Conservation (phyloP, 148 eudicot genomes). For the Chenopodium formosanum region DNA sequence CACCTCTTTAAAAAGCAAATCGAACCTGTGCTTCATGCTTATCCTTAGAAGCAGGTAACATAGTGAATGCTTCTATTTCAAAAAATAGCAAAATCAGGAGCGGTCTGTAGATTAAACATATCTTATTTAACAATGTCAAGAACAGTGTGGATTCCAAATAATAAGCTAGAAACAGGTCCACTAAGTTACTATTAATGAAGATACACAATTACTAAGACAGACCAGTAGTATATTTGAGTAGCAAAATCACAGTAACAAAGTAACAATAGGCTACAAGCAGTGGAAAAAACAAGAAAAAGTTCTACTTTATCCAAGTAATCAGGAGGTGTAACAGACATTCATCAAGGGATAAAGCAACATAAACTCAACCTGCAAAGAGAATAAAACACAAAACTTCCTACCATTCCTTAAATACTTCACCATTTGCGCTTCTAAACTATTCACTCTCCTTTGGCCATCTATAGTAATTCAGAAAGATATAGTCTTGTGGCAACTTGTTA, state of each 20-base stretch:
- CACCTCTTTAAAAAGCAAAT: constrained; percentile 78
- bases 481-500: too few relatives aligned
- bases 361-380: not conserved
- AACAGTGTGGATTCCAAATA: too few relatives aligned
- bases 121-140: not conserved
- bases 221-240: not conserved
- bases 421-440: too few relatives aligned
- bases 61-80: constrained; percentile 61
- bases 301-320: not conserved
- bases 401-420: too few relatives aligned
- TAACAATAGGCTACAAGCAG: not conserved
- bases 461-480: too few relatives aligned
- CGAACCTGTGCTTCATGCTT: constrained; percentile 84
- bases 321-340: not conserved
- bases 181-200: not conserved
- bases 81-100: constrained; percentile 61
- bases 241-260: too few relatives aligned
- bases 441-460: too few relatives aligned
- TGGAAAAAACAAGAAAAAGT: not conserved
- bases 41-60: constrained; percentile 78
- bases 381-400: not conserved
- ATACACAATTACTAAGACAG: not conserved
- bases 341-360: not conserved
- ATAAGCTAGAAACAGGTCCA: not conserved
- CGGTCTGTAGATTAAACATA: constrained; percentile 32